Percentiles rank a stretch among this genome's conserved stretches.
These are phyloP conservation scores for Citrus maxima DNA, from an alignment of 345 rosid species.

Conservation along the genomic window DNA sequence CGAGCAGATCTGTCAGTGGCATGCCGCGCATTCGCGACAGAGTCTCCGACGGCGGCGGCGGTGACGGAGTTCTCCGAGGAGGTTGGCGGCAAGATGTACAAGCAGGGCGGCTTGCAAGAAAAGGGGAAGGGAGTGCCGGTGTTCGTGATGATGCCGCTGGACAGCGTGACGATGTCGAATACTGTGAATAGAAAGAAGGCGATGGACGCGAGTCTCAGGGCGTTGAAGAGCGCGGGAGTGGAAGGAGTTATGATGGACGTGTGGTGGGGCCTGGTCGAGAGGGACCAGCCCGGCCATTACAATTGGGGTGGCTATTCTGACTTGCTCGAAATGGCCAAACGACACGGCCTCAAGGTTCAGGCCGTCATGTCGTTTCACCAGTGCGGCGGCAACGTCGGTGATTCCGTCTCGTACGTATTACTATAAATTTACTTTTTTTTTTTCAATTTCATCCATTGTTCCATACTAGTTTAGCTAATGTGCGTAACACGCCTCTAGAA, in stretches of 20 bases:
- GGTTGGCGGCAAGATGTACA: slow-evolving; percentile 18
- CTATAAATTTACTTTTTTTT: not conserved
- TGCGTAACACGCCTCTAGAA: not conserved
- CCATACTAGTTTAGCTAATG: not conserved
- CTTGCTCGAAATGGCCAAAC: slow-evolving; percentile 85
- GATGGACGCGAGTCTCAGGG: slow-evolving; percentile 90
- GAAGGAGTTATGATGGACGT: slow-evolving; percentile 97
- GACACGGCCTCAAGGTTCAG: slow-evolving; percentile 90
- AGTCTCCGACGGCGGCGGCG: slow-evolving; percentile 1
- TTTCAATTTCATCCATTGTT: not conserved
- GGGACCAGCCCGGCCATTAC: slow-evolving; percentile 70
- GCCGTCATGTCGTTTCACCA: slow-evolving; percentile 99
- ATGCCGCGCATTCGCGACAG: slow-evolving; percentile 55
- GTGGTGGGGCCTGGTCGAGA: slow-evolving; percentile 99
- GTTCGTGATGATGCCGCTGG: slow-evolving; percentile 98
- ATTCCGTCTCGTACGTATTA: slow-evolving; percentile 70
- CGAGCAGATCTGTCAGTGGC: slow-evolving; percentile 69
- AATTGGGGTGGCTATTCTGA: slow-evolving; percentile 96
- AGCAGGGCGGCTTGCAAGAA: slow-evolving; percentile 31
- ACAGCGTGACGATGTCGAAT: slow-evolving; percentile 79
- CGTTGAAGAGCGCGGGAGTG: slow-evolving; percentile 94
- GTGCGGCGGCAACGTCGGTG: slow-evolving; percentile 99
- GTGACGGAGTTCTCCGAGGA: slow-evolving; percentile 21
- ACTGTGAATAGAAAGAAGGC: slow-evolving; percentile 84
- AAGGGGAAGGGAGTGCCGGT: slow-evolving; percentile 78